These are phyloP conservation scores for Coemansia sp. DNA, from an alignment of 192 early-diverging fungal genomes.

Conservation along the genomic window DNA sequence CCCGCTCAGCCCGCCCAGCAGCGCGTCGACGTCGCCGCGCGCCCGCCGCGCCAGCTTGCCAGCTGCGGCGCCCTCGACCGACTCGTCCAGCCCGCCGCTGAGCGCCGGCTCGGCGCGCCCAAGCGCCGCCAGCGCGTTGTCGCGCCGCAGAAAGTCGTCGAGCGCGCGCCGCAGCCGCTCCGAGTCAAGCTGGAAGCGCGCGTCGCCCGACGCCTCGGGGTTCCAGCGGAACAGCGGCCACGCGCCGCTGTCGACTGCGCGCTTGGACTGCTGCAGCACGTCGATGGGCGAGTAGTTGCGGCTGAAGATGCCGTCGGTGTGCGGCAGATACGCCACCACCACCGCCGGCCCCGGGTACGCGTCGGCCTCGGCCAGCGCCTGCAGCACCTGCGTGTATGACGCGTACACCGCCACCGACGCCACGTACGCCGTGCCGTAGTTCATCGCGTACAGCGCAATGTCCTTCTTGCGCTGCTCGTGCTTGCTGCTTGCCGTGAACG, in stretches of 20 bases:
- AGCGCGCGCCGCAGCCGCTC: slow-evolving; percentile 69
- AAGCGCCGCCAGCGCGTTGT: slow-evolving; percentile 80
- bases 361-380: slow-evolving; percentile 88
- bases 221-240: slow-evolving; percentile 98
- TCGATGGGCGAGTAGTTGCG: slow-evolving; percentile 61
- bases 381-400: slow-evolving; percentile 84
- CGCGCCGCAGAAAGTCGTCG: slow-evolving; percentile 76
- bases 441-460: slow-evolving; percentile 94
- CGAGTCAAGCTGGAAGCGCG: slow-evolving; percentile 64
- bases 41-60: slow-evolving; percentile 60
- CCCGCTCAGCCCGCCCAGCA: slow-evolving; percentile 72
- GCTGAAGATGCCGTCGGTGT: slow-evolving; percentile 48
- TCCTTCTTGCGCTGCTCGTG: slow-evolving; percentile 82
- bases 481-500: slow-evolving; percentile 53
- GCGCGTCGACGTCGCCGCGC: slow-evolving; percentile 63
- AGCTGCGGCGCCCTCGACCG: slow-evolving; percentile 61
- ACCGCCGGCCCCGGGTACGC: slow-evolving; percentile 84
- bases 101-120: slow-evolving; percentile 64
- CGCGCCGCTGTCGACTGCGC: slow-evolving; percentile 82
- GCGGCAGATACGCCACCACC: slow-evolving; percentile 84
- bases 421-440: slow-evolving; percentile 86
- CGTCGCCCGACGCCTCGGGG: slow-evolving; percentile 59
- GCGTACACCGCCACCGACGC: slow-evolving; percentile 87
- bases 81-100: slow-evolving; percentile 52
- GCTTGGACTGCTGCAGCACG: slow-evolving; percentile 84